Base-by-base conservation (phyloP, 148 eudicot species). In the Limonium bicolor region DNA sequence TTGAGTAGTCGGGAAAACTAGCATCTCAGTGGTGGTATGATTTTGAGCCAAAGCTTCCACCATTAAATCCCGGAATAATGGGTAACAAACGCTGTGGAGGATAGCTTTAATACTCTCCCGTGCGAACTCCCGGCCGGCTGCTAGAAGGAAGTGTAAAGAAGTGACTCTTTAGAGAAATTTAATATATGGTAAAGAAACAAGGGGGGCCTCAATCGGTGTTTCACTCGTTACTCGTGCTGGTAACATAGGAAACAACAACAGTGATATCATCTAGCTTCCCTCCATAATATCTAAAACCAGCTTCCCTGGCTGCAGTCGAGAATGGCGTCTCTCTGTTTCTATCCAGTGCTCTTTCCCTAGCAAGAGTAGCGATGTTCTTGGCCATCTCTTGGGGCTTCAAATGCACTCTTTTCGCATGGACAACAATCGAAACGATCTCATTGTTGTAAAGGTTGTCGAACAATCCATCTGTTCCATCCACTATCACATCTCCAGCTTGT, bases 381-480 rank as follows among this genome's bases (percentile, higher is more conserved):
- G 96, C 84, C 13, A 67, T 64, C 20, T 24, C 66, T 40, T 64
- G 62, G 5, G 96, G 96, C 52, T 51, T 59, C 38, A 73, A 41
- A n/a, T 72, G 71, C 25, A 61, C 18, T 56, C 60, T 53, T 33
- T 51, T 39, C 0, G 78, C 84, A 45, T 73, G 60, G 15, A 48
- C 79, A 5, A 86, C 82, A 62, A 78, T 29, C 10, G 66, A 48
- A 23, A 70, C 36, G 27, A 86, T 61, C 51, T 86, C 96, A 17
- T 71, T 75, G 46, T 64, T 71, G 24, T 55, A 82, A 43, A 86
- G 62, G 54, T 86, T 82, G 58, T 82, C 96, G 36, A 82, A 86
- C 36, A 86, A 53, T 22, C 96, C 96, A 58, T 86, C 94, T n/a
- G 82, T 86, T 18, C 96, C 96, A 41, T 81, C 78, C 46, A 86